These are phyloP conservation scores for Lecanoromycetidae sp. DNA, from an alignment of 2,329 filamentous ascomycete species.

Conservation along the genomic window DNA sequence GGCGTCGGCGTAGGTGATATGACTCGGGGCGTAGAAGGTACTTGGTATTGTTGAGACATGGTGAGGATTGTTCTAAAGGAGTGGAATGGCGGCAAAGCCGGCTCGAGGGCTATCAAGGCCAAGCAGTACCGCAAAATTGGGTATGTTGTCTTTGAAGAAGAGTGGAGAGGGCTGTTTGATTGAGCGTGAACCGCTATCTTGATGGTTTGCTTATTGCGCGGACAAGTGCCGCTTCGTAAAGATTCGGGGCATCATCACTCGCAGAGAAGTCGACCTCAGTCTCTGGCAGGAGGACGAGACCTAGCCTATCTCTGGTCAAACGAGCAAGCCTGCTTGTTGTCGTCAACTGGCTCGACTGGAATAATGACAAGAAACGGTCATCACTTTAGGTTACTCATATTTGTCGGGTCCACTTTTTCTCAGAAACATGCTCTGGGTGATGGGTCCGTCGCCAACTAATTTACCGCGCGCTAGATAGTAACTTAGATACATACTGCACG, in stretches of 20 bases:
- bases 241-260: background rate
- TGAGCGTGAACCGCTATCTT: slow-evolving; percentile 11
- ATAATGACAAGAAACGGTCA: slow-evolving; percentile 8
- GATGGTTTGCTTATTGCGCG: slow-evolving; percentile 3
- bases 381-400: no score
- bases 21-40: slow-evolving; percentile 72
- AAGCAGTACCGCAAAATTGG: background rate
- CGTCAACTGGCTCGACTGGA: background rate
- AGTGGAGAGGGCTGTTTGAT: slow-evolving; percentile 12
- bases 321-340: background rate
- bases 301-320: slow-evolving; percentile 2
- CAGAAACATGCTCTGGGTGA: no score
- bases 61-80: slow-evolving; percentile 26
- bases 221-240: background rate
- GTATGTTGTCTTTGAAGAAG: background rate
- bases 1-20: slow-evolving; percentile 74
- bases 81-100: slow-evolving; percentile 34
- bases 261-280: background rate
- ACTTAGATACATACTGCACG: no score
- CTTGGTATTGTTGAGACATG: slow-evolving; percentile 40
- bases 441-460: no score
- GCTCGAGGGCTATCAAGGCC: slow-evolving; percentile 13
- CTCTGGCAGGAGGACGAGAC: slow-evolving; percentile 3
- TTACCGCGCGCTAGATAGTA: background rate
- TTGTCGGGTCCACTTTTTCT: no score